phyloP scores from a whole-genome alignment of 2,329 filamentous ascomycete genomes.

The Ophiosphaerella herpotricha region DNA sequence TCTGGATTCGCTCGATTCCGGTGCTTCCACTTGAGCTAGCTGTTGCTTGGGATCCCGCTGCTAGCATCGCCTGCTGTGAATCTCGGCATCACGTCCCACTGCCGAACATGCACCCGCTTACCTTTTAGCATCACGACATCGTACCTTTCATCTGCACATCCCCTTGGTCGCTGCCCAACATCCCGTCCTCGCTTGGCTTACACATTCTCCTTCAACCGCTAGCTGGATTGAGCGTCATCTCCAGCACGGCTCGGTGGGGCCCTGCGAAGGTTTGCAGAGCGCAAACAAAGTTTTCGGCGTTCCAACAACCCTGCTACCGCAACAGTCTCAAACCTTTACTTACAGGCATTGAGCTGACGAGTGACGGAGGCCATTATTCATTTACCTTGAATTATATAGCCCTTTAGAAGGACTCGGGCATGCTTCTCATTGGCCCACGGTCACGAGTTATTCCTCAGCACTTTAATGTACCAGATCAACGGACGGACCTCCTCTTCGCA shows the following conservation, averaged over 20 bases:
- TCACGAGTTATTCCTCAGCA: constrained; percentile 19
- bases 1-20: constrained; percentile 12
- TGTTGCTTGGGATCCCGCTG: constrained; percentile 6
- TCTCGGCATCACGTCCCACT: constrained; percentile 18
- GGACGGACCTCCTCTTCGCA: constrained; percentile 33
- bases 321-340: constrained; percentile 44
- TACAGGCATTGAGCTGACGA: constrained; percentile 34
- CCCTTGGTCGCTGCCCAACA: constrained; percentile 6
- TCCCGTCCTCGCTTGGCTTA: constrained; percentile 11
- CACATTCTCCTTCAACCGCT: constrained; percentile 11
- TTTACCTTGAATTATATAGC: constrained; percentile 31
- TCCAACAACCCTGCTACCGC: constrained; percentile 43
- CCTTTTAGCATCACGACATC: constrained; percentile 15
- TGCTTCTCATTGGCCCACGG: constrained; percentile 26
- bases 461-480: constrained; percentile 32
- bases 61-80: constrained; percentile 15
- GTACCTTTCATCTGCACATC: constrained; percentile 6
- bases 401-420: constrained; percentile 18
- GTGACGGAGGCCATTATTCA: constrained; percentile 33
- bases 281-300: constrained; percentile 45
- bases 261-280: constrained; percentile 36
- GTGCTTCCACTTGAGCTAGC: constrained; percentile 11
- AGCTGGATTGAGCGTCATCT: constrained; percentile 17
- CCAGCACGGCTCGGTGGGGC: constrained; percentile 31
- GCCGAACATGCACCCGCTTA: constrained; percentile 11